Evolutionary conservation across 106 monocot species (phyloP), one percentile per base, ranked within the genome.

Genomic region (Cymbidium sinense): DNA sequence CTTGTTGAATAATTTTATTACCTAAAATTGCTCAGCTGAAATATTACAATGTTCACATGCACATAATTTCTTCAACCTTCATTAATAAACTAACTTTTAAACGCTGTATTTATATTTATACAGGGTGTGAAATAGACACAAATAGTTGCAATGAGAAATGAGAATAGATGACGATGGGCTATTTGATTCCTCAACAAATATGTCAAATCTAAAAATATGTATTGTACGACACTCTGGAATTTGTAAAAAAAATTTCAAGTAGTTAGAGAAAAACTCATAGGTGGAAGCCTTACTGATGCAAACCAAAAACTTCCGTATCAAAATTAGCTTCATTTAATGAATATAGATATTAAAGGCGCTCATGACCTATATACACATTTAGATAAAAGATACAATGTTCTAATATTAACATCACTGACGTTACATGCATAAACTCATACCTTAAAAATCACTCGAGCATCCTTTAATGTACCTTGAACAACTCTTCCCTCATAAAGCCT

Each of bases 401-500:
- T 27, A n/a, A 62, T 62, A 47, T 47, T 11, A 47, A 47, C 13
- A 47, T 47, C 47, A 15, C 47, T 47, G 2, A 15, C 0, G 13
- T 47, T 47, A 47, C 13, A 62, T 23, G 27, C 61, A 62, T 62
- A 62, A 50, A 51, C 0, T 64, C 1, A 27, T 91, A 93, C 96
- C 91, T 96, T 96, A 47, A 96, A 96, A 11, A 88, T 37, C 64
- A 94, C 84, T 74, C 80, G 70, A 70, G 82, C 89, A 65, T 91
- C 96, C 83, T 52, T 89, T 13, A 81, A 35, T 47, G 86, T 84
- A 86, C 96, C 96, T 84, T 87, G 86, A 33, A 83, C 71, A 75
- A 96, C 79, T 86, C 94, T 88, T 82, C 96, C 93, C 54, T 94
- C 96, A 70, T 94, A 96, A 82, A 96, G 91, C 88, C 96, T 96